phyloP scores from a whole-genome alignment of 805 yeast genomes.

The Cyberlindnera suaveolens region DNA sequence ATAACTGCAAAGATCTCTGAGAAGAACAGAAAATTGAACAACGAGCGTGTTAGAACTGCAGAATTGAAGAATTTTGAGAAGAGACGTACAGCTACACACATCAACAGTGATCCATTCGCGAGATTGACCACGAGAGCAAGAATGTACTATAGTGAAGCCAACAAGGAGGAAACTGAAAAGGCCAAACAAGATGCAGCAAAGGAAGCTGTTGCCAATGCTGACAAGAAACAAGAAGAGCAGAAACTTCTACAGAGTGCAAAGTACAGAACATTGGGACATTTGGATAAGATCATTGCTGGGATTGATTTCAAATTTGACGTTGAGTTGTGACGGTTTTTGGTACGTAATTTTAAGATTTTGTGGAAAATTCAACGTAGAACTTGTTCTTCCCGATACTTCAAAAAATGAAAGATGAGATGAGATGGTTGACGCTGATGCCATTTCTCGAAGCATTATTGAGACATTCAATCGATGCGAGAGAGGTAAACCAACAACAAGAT shows the following conservation, averaged over 20 bases:
- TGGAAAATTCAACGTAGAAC: too few species aligned
- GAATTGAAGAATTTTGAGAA: slow-evolving; percentile 59
- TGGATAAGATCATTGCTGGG: slow-evolving; percentile 43
- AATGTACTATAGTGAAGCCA: slow-evolving; percentile 60
- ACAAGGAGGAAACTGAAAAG: slow-evolving; percentile 51
- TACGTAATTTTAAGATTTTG: not conserved
- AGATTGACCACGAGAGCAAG: slow-evolving; percentile 85
- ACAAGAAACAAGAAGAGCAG: slow-evolving; percentile 40
- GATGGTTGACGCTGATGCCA: slow-evolving; percentile 1
- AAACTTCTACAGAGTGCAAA: slow-evolving; percentile 41
- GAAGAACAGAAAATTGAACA: slow-evolving; percentile 79
- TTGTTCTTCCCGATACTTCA: too few species aligned
- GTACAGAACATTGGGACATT: slow-evolving; percentile 51
- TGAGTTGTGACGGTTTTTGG: not conserved
- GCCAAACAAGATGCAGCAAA: slow-evolving; percentile 49
- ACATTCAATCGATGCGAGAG: slow-evolving; percentile 14
- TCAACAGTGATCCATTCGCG: slow-evolving; percentile 75
- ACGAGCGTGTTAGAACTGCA: slow-evolving; percentile 70
- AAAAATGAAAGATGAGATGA: too few species aligned
- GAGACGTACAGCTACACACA: slow-evolving; percentile 37
- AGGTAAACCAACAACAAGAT: slow-evolving; percentile 55
- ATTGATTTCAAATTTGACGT: slow-evolving; percentile 35
- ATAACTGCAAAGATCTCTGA: slow-evolving; percentile 26
- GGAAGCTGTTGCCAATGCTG: slow-evolving; percentile 34
- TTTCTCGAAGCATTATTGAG: slow-evolving; percentile 4